A percentile compares a stretch with the other conserved stretches of the same genome.
Evolutionary conservation across 495 filamentous ascomycete species (phyloP).

Genomic region (Jackrogersella minutella): DNA sequence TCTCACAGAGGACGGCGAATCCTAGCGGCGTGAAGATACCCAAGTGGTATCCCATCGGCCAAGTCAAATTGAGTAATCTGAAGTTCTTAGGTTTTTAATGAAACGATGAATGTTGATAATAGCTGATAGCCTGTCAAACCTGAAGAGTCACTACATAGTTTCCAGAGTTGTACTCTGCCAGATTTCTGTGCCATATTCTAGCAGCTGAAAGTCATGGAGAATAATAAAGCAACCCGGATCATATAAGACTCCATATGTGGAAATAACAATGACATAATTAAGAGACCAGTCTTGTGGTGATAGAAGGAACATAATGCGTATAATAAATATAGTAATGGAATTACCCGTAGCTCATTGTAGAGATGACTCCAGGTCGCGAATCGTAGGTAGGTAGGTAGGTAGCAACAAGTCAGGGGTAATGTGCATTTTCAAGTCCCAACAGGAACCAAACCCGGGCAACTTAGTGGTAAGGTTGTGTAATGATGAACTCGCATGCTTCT

Average conservation of each 20-base stretch:
- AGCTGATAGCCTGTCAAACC: conserved; percentile 17
- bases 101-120: background rate
- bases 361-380: conserved; percentile 6
- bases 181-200: background rate
- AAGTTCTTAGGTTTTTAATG: background rate
- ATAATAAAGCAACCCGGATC: background rate
- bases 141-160: background rate
- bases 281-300: background rate
- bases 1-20: background rate
- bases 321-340: background rate
- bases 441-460: background rate
- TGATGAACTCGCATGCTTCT: conserved; percentile 14
- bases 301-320: background rate
- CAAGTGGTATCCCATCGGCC: no score
- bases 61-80: background rate
- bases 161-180: background rate
- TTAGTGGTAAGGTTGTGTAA: background rate
- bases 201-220: background rate
- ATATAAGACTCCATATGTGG: background rate
- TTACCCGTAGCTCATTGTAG: background rate
- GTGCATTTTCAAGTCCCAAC: conserved; percentile 25
- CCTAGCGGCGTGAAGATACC: background rate
- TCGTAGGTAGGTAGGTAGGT: no score
- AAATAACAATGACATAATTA: background rate
- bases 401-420: conserved; percentile 28